These are phyloP conservation scores for Babesia bovis DNA, from an alignment of 169 alveolate genomes.

Conservation along the genomic window DNA sequence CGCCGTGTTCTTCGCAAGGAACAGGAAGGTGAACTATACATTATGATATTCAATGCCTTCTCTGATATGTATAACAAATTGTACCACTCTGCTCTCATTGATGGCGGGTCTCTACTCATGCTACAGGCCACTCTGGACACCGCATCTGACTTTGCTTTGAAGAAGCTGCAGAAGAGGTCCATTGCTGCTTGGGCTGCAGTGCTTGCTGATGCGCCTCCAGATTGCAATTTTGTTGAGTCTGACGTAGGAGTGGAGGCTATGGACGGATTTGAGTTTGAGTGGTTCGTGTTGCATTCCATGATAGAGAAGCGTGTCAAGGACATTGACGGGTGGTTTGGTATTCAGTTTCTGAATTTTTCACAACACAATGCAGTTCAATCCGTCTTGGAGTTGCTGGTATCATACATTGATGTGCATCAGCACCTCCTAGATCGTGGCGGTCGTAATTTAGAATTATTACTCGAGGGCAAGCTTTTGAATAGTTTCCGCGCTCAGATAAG, in stretches of 20 bases:
- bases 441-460: conserved; percentile 66
- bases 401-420: conserved; percentile 85
- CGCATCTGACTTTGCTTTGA: conserved; percentile 79
- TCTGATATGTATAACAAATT: conserved; percentile 78
- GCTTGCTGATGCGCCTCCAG: conserved; percentile 27
- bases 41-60: conserved; percentile 82
- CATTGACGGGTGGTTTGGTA: conserved; percentile 28
- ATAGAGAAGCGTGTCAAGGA: conserved; percentile 26
- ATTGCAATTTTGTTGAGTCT: not conserved
- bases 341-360: conserved; percentile 32
- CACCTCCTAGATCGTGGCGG: conserved; percentile 78
- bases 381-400: conserved; percentile 72
- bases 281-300: conserved; percentile 56
- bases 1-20: conserved; percentile 67
- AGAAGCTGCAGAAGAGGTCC: conserved; percentile 77
- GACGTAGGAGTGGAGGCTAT: conserved; percentile 32
- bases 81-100: conserved; percentile 74
- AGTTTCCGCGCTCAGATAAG: conserved; percentile 43
- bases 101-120: conserved; percentile 79
- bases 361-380: conserved; percentile 36
- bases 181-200: conserved; percentile 74
- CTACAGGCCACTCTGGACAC: conserved; percentile 73
- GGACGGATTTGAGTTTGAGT: conserved; percentile 67
- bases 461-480: conserved; percentile 69
- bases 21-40: conserved; percentile 81